Conservation (phyloP, 2,329 filamentous ascomycete genomes). For the Ophiocordyceps camponoti-saundersi region DNA sequence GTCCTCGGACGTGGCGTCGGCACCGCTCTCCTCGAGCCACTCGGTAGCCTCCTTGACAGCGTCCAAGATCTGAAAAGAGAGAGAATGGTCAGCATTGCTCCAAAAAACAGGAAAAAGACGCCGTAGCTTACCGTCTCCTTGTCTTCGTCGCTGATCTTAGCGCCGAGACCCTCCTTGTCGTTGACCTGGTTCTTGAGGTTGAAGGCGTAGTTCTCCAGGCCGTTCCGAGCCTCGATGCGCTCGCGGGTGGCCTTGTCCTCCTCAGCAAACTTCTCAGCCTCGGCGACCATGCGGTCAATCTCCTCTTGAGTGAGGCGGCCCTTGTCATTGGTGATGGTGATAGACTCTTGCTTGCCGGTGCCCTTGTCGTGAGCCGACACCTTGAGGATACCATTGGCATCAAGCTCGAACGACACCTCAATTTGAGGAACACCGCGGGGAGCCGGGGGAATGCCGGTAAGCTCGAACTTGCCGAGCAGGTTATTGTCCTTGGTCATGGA, state of each 20-base stretch:
- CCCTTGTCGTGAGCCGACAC: conserved; percentile 95
- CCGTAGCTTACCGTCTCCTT: conserved; percentile 68
- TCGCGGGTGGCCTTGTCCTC: conserved; percentile 97
- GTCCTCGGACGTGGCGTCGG: conserved; percentile 74
- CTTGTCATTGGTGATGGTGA: conserved; percentile 99
- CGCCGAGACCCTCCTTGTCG: conserved; percentile 89
- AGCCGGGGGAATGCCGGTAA: conserved; percentile 86
- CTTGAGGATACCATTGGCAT: conserved; percentile 96
- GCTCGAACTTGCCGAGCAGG: conserved; percentile 92
- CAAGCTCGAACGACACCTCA: conserved; percentile 93
- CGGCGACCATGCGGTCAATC: conserved; percentile 97
- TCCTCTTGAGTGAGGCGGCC: conserved; percentile 90
- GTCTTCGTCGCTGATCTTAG: conserved; percentile 97
- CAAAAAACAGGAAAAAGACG: conserved; percentile 18
- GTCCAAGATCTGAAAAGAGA: conserved; percentile 49
- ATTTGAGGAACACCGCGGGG: conserved; percentile 96
- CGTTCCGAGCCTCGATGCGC: conserved; percentile 92
- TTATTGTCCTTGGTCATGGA: conserved; percentile 96
- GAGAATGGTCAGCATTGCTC: neutral
- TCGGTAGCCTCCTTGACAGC: conserved; percentile 94
- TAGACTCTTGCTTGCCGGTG: conserved; percentile 90
- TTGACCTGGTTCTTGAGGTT: conserved; percentile 98
- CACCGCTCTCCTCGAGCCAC: conserved; percentile 92
- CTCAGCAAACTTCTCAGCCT: conserved; percentile 97
- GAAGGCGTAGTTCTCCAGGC: conserved; percentile 98